Percentiles rank a stretch among this genome's conserved stretches.
Evolutionary conservation across 1,284 basidiomycete species (phyloP).

Genomic region (Singerocomus inundabilis): DNA sequence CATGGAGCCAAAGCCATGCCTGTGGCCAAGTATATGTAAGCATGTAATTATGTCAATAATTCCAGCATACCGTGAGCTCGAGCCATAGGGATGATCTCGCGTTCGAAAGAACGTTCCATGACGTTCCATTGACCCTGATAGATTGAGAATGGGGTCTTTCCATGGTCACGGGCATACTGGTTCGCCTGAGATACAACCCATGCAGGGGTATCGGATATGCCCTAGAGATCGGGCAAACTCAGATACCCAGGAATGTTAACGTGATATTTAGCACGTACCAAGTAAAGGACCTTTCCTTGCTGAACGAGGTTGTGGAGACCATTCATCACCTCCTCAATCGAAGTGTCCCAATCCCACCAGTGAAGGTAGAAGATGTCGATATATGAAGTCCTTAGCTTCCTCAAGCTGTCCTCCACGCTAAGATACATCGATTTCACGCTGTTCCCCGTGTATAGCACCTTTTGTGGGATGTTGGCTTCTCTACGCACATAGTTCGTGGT

Average conservation of each 20-base stretch:
- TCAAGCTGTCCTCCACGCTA: slow-evolving; percentile 36
- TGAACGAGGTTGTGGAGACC: slow-evolving; percentile 40
- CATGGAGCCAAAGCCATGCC: slow-evolving; percentile 41
- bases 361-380: slow-evolving; percentile 38
- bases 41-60: too few relatives aligned
- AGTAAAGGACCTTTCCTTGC: slow-evolving; percentile 46
- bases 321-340: slow-evolving; percentile 46
- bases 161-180: neutral
- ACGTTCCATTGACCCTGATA: slow-evolving; percentile 2
- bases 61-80: slow-evolving; percentile 34
- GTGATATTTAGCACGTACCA: slow-evolving; percentile 24
- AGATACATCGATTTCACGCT: slow-evolving; percentile 32
- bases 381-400: slow-evolving; percentile 44
- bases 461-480: slow-evolving; percentile 20
- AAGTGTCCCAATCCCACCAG: slow-evolving; percentile 41
- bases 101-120: neutral
- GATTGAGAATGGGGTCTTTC: slow-evolving; percentile 1
- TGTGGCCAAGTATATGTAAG: neutral
- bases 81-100: neutral
- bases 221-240: slow-evolving; percentile 3
- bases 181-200: neutral
- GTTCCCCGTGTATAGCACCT: slow-evolving; percentile 38
- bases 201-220: slow-evolving; percentile 35
- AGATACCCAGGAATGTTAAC: neutral
- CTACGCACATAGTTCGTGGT: slow-evolving; percentile 24